Percentiles rank a stretch among this genome's conserved stretches.
Conservation (phyloP, 768 basidiomycete species). For the Strobilomyces confusus region DNA sequence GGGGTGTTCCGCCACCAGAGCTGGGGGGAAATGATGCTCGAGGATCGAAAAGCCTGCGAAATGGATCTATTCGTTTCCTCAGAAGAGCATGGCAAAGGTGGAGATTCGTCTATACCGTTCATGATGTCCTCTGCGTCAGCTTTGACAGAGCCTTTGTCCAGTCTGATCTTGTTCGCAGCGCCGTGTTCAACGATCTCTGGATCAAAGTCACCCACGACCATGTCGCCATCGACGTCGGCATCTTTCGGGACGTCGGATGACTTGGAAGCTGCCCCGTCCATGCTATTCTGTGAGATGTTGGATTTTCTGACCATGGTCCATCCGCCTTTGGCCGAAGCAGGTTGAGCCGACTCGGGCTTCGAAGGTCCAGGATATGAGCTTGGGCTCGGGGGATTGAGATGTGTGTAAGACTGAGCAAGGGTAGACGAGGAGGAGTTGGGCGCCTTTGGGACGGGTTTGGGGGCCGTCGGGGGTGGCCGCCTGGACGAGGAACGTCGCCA, state of each 20-base stretch:
- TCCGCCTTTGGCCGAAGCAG: constrained; percentile 48
- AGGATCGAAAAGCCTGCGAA: constrained; percentile 48
- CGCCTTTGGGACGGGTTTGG: constrained; percentile 52
- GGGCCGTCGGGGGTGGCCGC: constrained; percentile 38
- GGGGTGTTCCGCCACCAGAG: constrained; percentile 8
- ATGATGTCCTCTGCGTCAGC: constrained; percentile 72
- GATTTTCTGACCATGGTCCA: constrained; percentile 74
- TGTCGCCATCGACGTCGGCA: constrained; percentile 68
- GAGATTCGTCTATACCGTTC: constrained; percentile 49
- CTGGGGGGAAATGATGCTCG: neutral
- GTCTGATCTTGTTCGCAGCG: constrained; percentile 39
- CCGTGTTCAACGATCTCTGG: constrained; percentile 41
- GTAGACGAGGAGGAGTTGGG: constrained; percentile 59
- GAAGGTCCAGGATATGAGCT: constrained; percentile 61
- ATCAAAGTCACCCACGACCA: constrained; percentile 76
- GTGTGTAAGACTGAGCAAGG: constrained; percentile 78
- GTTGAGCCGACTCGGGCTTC: constrained; percentile 39
- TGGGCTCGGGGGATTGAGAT: constrained; percentile 68
- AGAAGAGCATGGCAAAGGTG: constrained; percentile 22
- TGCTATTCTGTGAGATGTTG: constrained; percentile 24
- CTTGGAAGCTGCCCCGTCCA: constrained; percentile 23
- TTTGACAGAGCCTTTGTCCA: constrained; percentile 49
- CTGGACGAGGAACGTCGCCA: constrained; percentile 35
- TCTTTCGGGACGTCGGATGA: constrained; percentile 37
- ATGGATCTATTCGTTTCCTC: constrained; percentile 48